Evolutionary conservation across 169 alveolate species (phyloP), one percentile per base, ranked within the genome.

Genomic region (Eimeria sp.): DNA sequence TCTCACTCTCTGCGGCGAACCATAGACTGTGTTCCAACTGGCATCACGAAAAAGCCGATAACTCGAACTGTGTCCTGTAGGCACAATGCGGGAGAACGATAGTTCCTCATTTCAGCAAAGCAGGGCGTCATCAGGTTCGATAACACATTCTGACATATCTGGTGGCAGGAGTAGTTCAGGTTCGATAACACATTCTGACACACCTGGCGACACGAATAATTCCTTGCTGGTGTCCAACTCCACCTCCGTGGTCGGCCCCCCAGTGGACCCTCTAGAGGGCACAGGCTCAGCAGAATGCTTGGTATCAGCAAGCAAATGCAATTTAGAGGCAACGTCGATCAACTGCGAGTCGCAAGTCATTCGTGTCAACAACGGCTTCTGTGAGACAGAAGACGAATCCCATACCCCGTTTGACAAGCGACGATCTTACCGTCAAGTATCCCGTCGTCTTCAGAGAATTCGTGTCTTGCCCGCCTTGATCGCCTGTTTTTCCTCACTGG

Each of bases 401-500:
- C 57, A 20, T 16, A 10, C 30, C 20, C 93, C 82, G 27, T 87
- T 87, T 87, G 83, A 87, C 61, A 63, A 63, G n/a, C 1, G 93
- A 34, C 93, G 65, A 22, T 87, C 93, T 63, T 87, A 87, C 45
- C 30, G 43, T 27, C 82, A 54, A 16, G 61, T 87, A 16, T 70
- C 82, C n/a, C 78, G 82, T 40, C 78, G 93, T 6, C 93, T 87
- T 6, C 34, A 63, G 76, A 30, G 10, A 20, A 87, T 87, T 63
- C 93, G 93, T 13, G 65, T 45, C 61, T 49, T 87, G 45, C 93
- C 93, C 22, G 82, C 93, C 34, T 72, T 87, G 49, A 10, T 27
- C 25, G 80, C 82, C 51, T 87, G 93, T 30, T 43, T 63, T 45
- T 87, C 49, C 45, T 34, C 93, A 20, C 45, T 87, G 43, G 51